phyloP scores from a whole-genome alignment of 2,329 filamentous ascomycete species.

The Knufia fluminis region DNA sequence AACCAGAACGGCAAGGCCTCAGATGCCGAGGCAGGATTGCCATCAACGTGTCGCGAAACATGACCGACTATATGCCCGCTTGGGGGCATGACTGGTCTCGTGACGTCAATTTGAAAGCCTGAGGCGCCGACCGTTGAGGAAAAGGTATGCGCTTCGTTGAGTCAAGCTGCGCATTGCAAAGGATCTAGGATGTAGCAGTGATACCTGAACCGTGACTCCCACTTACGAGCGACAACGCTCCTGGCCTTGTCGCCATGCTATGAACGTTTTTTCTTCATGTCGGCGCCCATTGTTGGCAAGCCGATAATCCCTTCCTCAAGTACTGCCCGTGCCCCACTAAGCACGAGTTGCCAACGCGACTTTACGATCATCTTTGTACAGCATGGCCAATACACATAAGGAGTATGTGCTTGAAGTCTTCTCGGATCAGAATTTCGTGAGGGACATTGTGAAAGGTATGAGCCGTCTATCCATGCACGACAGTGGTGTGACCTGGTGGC shows the following conservation, averaged over 20 bases:
- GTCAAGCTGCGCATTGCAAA: too few relatives aligned
- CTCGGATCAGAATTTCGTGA: slow-evolving; percentile 78
- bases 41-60: too few relatives aligned
- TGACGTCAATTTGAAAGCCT: too few relatives aligned
- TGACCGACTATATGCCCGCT: too few relatives aligned
- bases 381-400: slow-evolving; percentile 48
- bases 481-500: not conserved
- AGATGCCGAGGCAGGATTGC: too few relatives aligned
- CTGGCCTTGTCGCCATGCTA: slow-evolving; percentile 7
- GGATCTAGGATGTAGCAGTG: not conserved
- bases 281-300: slow-evolving; percentile 23
- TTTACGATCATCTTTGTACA: slow-evolving; percentile 3
- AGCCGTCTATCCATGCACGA: too few relatives aligned
- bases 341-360: not conserved
- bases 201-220: slow-evolving; percentile 4
- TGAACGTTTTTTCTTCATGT: slow-evolving; percentile 12
- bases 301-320: not conserved
- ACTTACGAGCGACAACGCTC: not conserved
- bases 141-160: too few relatives aligned
- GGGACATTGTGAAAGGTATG: slow-evolving; percentile 84
- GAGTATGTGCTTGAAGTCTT: slow-evolving; percentile 93
- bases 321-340: slow-evolving; percentile 3
- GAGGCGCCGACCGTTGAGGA: too few relatives aligned
- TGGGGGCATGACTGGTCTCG: too few relatives aligned
- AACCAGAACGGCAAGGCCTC: not conserved